Base-by-base conservation (phyloP, 192 early-diverging fungal genomes). In the Backusella liffmaniae region DNA sequence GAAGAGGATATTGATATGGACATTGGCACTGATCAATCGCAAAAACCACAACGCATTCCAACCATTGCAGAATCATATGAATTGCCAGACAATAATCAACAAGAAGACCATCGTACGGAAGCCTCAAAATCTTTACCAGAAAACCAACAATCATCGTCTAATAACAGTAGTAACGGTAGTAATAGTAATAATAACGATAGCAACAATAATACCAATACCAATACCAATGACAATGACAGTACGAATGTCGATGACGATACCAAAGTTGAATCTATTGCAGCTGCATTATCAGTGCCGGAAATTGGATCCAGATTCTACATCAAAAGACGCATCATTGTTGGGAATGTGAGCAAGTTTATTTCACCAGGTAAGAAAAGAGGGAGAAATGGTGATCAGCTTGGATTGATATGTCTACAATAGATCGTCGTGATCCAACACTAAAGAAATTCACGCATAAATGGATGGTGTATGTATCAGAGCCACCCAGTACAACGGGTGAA, bases 381-480 rank as follows among this genome's bases (percentile, higher is more conserved):
- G 49, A 56, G 5, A 36, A 67, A 56, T 51, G 18, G 4, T 51
- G 0, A 5, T 67, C 2, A 3, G 32, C 32, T 32, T 32, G 32
- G 32, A 32, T 41, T 18, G 23, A 42, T n/a, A 15, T 73, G 21
- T 70, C 42, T 67, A 35, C 49, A 35, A 51, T 67, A 68, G 86
- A 88, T 44, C 80, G 88, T 72, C 84, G 91, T 30, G 88, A 90
- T 56, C 81, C 79, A 35, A 86, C 84, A 16, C 72, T 89, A 16
- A 85, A 79, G 39, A 86, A 86, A 73, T 90, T 88, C 79, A 92
- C 88, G 4, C 92, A 96, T 86, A 91, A 92, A 78, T 98, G 97
- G 97, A 98, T 96, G 85, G 85, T 96, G 4, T 97, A 94, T 77
- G 87, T 97, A 16, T 90, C 84, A n/a, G 93, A 86, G 30, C 90